phyloP scores from a whole-genome alignment of 805 yeast genomes.

The Saccharomycopsis olivae region DNA sequence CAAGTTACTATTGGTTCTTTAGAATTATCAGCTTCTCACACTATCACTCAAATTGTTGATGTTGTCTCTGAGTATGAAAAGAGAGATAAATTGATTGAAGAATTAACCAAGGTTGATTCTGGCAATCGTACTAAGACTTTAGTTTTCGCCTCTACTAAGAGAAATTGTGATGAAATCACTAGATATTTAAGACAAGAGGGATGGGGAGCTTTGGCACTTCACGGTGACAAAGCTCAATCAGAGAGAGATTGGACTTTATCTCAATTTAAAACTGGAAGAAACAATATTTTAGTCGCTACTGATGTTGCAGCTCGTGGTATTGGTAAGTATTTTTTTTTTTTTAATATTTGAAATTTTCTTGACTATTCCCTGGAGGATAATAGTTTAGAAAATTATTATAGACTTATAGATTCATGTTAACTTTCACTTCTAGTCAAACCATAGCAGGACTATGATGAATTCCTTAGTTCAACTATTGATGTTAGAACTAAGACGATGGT shows the following conservation, averaged over 20 bases:
- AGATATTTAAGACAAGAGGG: constrained; percentile 89
- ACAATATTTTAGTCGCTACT: constrained; percentile 97
- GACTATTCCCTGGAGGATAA: not conserved
- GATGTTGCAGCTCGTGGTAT: constrained; percentile 99
- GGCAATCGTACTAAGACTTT: constrained; percentile 60
- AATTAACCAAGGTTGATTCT: constrained; percentile 60
- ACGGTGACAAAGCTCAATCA: constrained; percentile 95
- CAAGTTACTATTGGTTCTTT: constrained; percentile 95
- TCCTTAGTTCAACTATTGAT: too few relatives aligned
- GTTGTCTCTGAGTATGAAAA: constrained; percentile 88
- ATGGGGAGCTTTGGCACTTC: constrained; percentile 97
- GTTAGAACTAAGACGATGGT: too few relatives aligned
- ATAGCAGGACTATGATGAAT: too few relatives aligned
- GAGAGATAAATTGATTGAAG: constrained; percentile 79
- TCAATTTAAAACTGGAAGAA: constrained; percentile 86
- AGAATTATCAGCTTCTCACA: constrained; percentile 94
- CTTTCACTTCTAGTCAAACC: too few relatives aligned
- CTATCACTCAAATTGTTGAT: constrained; percentile 86
- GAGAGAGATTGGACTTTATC: constrained; percentile 98
- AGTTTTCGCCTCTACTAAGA: constrained; percentile 92
- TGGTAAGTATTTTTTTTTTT: constrained; percentile 57
- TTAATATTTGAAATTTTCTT: not conserved
- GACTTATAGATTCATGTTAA: too few relatives aligned
- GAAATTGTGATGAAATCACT: constrained; percentile 95
- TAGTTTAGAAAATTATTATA: not conserved